phyloP scores from a whole-genome alignment of 73 alveolate genomes.

The Tetrahymena elliotti region DNA sequence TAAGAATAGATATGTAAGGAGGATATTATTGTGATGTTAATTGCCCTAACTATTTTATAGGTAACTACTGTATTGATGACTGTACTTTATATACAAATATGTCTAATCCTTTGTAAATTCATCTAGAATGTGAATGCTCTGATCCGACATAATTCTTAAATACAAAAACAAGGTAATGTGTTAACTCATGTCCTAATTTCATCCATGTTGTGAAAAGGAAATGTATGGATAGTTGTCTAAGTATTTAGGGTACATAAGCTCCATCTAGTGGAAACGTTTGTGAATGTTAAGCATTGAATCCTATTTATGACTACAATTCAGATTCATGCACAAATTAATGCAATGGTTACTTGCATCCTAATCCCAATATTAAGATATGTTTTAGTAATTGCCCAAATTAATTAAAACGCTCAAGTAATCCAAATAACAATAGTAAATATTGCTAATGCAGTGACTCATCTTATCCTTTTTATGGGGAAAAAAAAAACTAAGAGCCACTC shows the following conservation, averaged over 20 bases:
- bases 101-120: neutral
- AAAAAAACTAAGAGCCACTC: neutral
- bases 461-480: neutral
- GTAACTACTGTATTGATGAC: neutral
- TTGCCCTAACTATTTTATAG: neutral
- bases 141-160: neutral
- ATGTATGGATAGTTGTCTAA: neutral
- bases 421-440: neutral
- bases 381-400: neutral
- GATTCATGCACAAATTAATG: neutral
- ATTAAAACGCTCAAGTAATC: neutral
- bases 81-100: neutral
- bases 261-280: neutral
- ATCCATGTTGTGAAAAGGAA: neutral
- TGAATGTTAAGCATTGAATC: neutral
- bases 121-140: neutral
- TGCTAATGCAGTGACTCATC: neutral
- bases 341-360: neutral
- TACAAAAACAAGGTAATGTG: neutral
- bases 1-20: neutral
- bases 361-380: neutral
- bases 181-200: neutral
- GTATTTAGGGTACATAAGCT: neutral
- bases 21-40: neutral
- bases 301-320: neutral